A percentile compares a stretch with the other conserved stretches of the same genome.
These are phyloP conservation scores for Eucalyptus sp. DNA, from an alignment of 345 rosid species.

Conservation along the genomic window DNA sequence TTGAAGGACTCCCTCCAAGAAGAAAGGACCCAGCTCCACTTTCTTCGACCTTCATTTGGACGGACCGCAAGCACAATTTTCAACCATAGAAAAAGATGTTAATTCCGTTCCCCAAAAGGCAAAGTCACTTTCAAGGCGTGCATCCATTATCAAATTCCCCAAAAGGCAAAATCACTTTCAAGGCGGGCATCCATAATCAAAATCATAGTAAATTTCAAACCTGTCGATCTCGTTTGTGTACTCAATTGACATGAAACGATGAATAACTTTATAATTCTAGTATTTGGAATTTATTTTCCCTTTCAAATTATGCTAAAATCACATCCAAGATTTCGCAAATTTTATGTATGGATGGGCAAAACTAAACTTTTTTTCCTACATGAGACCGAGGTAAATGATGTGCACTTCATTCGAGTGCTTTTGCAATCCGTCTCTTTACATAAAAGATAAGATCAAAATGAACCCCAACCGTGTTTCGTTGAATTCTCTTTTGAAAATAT, in stretches of 20 bases:
- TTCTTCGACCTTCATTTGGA: neutral
- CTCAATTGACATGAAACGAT: neutral
- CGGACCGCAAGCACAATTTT: neutral
- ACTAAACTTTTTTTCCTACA: neutral
- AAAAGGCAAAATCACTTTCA: neutral
- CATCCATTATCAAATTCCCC: neutral
- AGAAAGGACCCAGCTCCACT: neutral
- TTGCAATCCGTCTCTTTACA: neutral
- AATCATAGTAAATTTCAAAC: neutral
- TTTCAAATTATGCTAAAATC: neutral
- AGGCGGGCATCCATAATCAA: neutral
- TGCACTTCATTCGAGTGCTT: neutral
- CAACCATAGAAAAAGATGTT: neutral
- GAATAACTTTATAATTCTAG: neutral
- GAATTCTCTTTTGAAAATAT: neutral
- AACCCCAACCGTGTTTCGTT: neutral
- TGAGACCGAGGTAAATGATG: neutral
- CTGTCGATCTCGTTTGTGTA: neutral
- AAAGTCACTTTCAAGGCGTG: neutral
- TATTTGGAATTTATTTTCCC: neutral
- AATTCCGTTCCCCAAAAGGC: neutral
- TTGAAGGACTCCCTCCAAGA: neutral
- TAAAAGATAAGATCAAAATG: neutral
- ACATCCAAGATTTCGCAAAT: neutral
- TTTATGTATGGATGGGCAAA: neutral